Evolutionary conservation across 1,284 basidiomycete genomes (phyloP).

Genomic region (Leccinum angustisporum): DNA sequence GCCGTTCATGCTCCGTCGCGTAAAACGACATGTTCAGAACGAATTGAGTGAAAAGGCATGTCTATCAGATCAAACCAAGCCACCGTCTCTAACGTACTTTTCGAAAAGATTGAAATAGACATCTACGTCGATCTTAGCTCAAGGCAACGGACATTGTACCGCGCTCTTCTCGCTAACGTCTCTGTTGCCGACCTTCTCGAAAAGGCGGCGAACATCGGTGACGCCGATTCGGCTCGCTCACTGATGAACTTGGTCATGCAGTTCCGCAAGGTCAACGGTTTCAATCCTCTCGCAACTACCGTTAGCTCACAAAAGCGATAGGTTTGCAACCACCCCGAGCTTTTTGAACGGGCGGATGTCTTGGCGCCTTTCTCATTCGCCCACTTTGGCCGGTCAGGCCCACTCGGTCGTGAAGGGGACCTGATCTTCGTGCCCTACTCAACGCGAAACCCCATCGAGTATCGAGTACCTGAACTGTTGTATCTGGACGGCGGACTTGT

Average conservation of each 20-base stretch:
- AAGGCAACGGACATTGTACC: constrained; percentile 92
- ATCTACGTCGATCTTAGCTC: constrained; percentile 94
- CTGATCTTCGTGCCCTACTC: constrained; percentile 83
- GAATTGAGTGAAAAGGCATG: constrained; percentile 97
- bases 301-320: constrained; percentile 30
- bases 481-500: constrained; percentile 81
- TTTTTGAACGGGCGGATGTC: constrained; percentile 98
- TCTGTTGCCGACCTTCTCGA: constrained; percentile 94
- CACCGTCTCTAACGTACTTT: constrained; percentile 1
- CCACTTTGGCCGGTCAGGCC: constrained; percentile 79
- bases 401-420: constrained; percentile 84
- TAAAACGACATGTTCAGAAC: constrained; percentile 99
- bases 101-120: constrained; percentile 88
- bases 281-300: not conserved
- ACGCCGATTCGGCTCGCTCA: constrained; percentile 88
- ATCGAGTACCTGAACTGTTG: constrained; percentile 74
- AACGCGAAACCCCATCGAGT: constrained; percentile 84
- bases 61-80: not conserved
- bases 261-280: constrained; percentile 81
- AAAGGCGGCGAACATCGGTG: constrained; percentile 87
- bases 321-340: constrained; percentile 98
- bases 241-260: constrained; percentile 99
- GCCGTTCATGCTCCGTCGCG: constrained; percentile 97
- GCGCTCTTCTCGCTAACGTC: constrained; percentile 87
- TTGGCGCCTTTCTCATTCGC: constrained; percentile 90